Conservation (phyloP, 169 alveolate species). For the Theileria annulata region DNA sequence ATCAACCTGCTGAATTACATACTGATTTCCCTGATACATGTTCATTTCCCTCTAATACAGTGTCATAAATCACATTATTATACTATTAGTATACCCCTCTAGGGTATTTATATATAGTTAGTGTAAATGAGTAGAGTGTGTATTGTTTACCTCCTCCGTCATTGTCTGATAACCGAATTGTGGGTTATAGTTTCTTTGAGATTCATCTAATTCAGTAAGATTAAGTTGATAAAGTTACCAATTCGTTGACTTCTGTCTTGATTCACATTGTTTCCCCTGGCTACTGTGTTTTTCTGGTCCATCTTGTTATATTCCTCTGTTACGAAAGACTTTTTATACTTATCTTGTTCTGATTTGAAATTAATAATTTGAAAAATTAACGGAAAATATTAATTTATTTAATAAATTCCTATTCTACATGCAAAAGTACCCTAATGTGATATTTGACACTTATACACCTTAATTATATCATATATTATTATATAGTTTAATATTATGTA, state of each 20-base stretch:
- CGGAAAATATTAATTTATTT: not conserved
- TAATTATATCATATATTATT: no score
- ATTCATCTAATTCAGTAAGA: not conserved
- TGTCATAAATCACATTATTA: no score
- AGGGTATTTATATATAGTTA: not conserved
- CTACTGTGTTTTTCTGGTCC: slow-evolving; percentile 1
- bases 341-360: not conserved
- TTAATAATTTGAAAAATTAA: not conserved
- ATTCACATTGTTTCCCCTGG: not conserved
- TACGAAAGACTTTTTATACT: not conserved
- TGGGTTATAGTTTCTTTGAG: not conserved
- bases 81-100: no score
- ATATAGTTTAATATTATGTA: no score
- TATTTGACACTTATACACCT: slow-evolving; percentile 14
- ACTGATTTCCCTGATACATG: slow-evolving; percentile 18
- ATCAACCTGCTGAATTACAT: slow-evolving; percentile 42
- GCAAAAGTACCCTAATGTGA: slow-evolving; percentile 7
- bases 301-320: not conserved
- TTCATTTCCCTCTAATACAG: not conserved
- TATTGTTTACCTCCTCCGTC: not conserved
- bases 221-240: slow-evolving; percentile 7
- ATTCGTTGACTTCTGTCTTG: slow-evolving; percentile 6
- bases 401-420: slow-evolving; percentile 1
- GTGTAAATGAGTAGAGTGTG: not conserved
- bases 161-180: slow-evolving; percentile 5